Evolutionary conservation across 768 basidiomycete species (phyloP).

Genomic region (Dentipellis sp.): DNA sequence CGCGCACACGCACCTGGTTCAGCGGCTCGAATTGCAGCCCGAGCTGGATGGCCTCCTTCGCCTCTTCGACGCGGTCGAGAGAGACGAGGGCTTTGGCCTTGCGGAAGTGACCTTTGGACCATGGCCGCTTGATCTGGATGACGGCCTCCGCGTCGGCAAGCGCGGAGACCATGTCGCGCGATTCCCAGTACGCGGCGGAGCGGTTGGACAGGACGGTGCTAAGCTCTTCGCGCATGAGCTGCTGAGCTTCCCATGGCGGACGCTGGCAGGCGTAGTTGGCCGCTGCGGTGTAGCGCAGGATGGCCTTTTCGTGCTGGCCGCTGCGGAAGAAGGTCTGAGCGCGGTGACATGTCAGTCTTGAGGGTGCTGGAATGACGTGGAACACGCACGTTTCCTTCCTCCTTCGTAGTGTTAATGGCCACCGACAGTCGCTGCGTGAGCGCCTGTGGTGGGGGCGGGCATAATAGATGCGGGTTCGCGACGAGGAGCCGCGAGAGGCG

Average conservation of each 20-base stretch:
- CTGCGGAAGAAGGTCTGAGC: slow-evolving; percentile 69
- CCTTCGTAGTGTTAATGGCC: slow-evolving; percentile 72
- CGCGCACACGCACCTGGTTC: slow-evolving; percentile 34
- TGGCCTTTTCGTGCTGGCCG: slow-evolving; percentile 59
- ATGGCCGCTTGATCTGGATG: slow-evolving; percentile 71
- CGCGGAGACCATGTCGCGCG: slow-evolving; percentile 66
- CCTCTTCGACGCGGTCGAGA: slow-evolving; percentile 60
- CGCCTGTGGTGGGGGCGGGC: slow-evolving; percentile 75
- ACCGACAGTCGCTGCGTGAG: slow-evolving; percentile 68
- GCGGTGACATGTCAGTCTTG: not conserved
- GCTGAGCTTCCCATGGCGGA: slow-evolving; percentile 84
- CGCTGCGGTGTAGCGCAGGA: slow-evolving; percentile 72
- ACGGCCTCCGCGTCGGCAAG: slow-evolving; percentile 89
- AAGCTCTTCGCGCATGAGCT: slow-evolving; percentile 81
- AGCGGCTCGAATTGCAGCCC: slow-evolving; percentile 81
- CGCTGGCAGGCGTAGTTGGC: slow-evolving; percentile 70
- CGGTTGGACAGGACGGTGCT: slow-evolving; percentile 87
- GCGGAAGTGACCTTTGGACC: slow-evolving; percentile 96
- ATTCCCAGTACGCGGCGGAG: slow-evolving; percentile 76
- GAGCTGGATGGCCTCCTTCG: slow-evolving; percentile 70
- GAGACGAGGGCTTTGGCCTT: slow-evolving; percentile 84
- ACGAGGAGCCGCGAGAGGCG: slow-evolving; percentile 64
- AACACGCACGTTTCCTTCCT: slow-evolving; percentile 84
- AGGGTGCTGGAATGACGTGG: slow-evolving; percentile 1
- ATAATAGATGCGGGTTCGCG: slow-evolving; percentile 59